A percentile compares a stretch with the other conserved stretches of the same genome.
Conservation (phyloP, 2,329 filamentous ascomycete genomes). For the Neonectria coccinea region DNA sequence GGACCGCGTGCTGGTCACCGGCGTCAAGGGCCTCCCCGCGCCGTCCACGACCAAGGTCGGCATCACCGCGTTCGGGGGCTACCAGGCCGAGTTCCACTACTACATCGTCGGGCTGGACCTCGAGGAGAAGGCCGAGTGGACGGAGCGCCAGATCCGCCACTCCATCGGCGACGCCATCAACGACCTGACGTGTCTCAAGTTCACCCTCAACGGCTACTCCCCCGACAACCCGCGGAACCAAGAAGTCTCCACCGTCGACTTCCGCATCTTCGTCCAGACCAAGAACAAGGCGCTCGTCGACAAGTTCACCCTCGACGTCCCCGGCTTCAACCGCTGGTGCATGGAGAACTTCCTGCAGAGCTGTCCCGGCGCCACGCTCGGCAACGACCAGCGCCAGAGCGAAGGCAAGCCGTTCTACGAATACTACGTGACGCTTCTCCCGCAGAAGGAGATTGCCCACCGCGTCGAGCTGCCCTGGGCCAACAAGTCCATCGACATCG, state of each 20-base stretch:
- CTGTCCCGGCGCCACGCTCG: slow-evolving; percentile 57
- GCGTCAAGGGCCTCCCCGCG: slow-evolving; percentile 34
- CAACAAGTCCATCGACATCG: slow-evolving; percentile 33
- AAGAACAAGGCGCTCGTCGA: slow-evolving; percentile 35
- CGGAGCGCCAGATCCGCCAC: slow-evolving; percentile 31
- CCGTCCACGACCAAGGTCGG: slow-evolving; percentile 48
- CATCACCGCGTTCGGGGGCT: slow-evolving; percentile 55
- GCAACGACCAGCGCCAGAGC: slow-evolving; percentile 53
- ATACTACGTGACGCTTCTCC: slow-evolving; percentile 40
- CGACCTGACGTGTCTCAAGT: slow-evolving; percentile 50
- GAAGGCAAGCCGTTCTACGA: slow-evolving; percentile 42
- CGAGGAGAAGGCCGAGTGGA: slow-evolving; percentile 49
- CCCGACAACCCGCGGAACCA: slow-evolving; percentile 54
- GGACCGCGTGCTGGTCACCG: slow-evolving; percentile 44
- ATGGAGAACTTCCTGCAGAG: slow-evolving; percentile 55
- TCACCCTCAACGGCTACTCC: slow-evolving; percentile 53
- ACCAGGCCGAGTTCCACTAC: slow-evolving; percentile 58
- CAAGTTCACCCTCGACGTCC: slow-evolving; percentile 30
- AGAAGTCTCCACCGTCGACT: slow-evolving; percentile 59
- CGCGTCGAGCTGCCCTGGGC: slow-evolving; percentile 38
- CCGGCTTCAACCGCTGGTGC: slow-evolving; percentile 30
- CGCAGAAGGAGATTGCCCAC: slow-evolving; percentile 41
- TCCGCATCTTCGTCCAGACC: slow-evolving; percentile 59
- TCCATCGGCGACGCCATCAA: slow-evolving; percentile 31
- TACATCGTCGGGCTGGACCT: slow-evolving; percentile 56